phyloP scores from a whole-genome alignment of 352 stramenopile genomes.

The Chrysophaeum taylorii region DNA sequence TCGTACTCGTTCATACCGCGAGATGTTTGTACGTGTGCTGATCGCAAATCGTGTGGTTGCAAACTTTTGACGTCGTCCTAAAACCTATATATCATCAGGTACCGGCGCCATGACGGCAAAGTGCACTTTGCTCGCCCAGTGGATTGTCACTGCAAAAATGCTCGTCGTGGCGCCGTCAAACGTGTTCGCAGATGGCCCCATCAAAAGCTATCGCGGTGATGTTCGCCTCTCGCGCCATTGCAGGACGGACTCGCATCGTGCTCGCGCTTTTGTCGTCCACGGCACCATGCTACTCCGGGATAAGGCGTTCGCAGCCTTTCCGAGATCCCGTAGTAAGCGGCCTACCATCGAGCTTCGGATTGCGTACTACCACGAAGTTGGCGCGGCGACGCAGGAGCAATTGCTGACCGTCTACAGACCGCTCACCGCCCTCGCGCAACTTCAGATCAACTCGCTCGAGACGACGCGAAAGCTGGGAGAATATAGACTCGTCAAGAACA shows the following conservation, averaged over 20 bases:
- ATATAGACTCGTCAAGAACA: neutral
- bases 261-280: neutral
- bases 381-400: neutral
- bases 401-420: neutral
- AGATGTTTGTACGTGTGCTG: no score
- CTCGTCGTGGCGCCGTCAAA: neutral
- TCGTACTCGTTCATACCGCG: no score
- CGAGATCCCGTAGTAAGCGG: neutral
- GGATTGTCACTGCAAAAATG: conserved; percentile 8
- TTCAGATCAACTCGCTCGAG: neutral
- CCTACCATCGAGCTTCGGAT: neutral
- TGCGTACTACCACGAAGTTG: neutral
- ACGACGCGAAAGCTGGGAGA: neutral
- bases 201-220: no score
- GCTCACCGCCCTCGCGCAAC: neutral
- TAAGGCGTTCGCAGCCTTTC: neutral
- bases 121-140: neutral
- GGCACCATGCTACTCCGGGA: neutral
- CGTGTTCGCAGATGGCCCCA: neutral
- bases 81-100: no score
- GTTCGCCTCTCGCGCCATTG: no score
- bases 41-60: no score
- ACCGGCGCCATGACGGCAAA: neutral
- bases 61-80: no score
- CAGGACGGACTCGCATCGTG: no score